phyloP scores from a whole-genome alignment of 108 stramenopile species.

The Nitzschia palea region DNA sequence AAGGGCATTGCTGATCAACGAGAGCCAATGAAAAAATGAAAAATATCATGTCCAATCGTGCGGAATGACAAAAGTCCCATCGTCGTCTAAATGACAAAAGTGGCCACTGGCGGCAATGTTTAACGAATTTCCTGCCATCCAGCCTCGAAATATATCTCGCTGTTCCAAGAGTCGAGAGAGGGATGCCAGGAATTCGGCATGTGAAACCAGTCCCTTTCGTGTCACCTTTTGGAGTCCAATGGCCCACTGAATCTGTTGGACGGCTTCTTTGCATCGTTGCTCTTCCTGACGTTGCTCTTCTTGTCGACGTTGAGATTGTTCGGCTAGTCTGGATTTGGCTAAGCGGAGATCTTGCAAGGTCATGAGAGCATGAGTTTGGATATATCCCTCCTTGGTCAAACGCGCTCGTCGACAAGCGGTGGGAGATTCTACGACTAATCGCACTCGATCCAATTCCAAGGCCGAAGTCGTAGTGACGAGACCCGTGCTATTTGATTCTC shows the following conservation, averaged over 20 bases:
- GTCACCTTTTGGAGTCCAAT: conserved; percentile 51
- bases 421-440: conserved; percentile 60
- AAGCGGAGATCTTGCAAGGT: conserved; percentile 22
- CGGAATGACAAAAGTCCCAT: conserved; percentile 76
- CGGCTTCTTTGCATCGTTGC: conserved; percentile 26
- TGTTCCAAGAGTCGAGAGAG: conserved; percentile 50
- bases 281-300: conserved; percentile 19
- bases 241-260: conserved; percentile 48
- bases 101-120: conserved; percentile 59
- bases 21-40: no score
- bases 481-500: not conserved
- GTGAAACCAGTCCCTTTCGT: conserved; percentile 20
- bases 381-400: conserved; percentile 61
- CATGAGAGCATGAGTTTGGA: conserved; percentile 57
- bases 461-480: conserved; percentile 1
- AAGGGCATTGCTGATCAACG: no score
- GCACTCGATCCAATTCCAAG: conserved; percentile 19
- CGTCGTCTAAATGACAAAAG: conserved; percentile 76
- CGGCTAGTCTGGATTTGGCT: conserved; percentile 15
- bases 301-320: conserved; percentile 28
- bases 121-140: conserved; percentile 60
- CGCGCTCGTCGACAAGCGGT: conserved; percentile 51
- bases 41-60: conserved; percentile 46
- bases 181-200: conserved; percentile 44
- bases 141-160: conserved; percentile 30